These are phyloP conservation scores for Arthromyces matolae DNA, from an alignment of 768 basidiomycete genomes.

Conservation along the genomic window DNA sequence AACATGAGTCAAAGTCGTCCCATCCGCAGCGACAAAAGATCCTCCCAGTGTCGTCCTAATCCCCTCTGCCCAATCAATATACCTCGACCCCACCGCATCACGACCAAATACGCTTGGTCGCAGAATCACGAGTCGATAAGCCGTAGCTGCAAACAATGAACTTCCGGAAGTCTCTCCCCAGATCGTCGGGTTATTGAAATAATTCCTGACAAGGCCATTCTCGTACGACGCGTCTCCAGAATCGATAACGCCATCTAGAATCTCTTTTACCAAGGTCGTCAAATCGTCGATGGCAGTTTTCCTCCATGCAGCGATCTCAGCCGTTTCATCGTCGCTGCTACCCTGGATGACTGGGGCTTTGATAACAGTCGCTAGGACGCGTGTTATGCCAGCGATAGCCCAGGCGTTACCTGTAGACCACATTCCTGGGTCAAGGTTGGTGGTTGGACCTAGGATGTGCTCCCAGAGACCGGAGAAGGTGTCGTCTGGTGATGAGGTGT, in stretches of 20 bases:
- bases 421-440: conserved; percentile 34
- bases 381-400: conserved; percentile 66
- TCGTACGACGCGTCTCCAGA: conserved; percentile 9
- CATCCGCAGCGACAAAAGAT: conserved; percentile 7
- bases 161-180: conserved; percentile 22
- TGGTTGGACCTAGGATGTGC: conserved; percentile 41
- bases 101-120: conserved; percentile 25
- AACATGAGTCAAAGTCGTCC: conserved; percentile 18
- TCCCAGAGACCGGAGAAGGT: too few relatives aligned
- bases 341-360: conserved; percentile 27
- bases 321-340: neutral
- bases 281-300: conserved; percentile 10
- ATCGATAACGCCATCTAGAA: conserved; percentile 20
- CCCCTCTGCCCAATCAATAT: conserved; percentile 34
- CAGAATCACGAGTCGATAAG: conserved; percentile 31
- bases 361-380: conserved; percentile 50
- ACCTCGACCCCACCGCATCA: too few relatives aligned
- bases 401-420: conserved; percentile 64
- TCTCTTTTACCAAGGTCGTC: conserved; percentile 23
- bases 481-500: conserved; percentile 20
- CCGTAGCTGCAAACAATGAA: conserved; percentile 17
- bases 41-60: conserved; percentile 26
- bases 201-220: conserved; percentile 17
- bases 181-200: conserved; percentile 13
- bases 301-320: conserved; percentile 8